Evolutionary conservation across 345 rosid genomes (phyloP), one percentile per base, ranked within the genome.

Genomic region (Sonneratia caseolaris): DNA sequence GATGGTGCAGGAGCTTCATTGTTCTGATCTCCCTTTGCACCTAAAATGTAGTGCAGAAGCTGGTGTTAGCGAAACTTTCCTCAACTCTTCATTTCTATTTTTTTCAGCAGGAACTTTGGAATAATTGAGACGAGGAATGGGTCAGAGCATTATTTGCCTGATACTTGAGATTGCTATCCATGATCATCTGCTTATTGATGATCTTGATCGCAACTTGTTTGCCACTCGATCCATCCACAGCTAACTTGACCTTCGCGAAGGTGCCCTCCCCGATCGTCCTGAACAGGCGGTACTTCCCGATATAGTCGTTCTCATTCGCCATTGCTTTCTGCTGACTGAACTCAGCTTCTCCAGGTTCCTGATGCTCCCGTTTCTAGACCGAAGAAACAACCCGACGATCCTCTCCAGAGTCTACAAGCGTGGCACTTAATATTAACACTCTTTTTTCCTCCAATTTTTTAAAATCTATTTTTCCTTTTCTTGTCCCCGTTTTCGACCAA

Each of bases 161-260:
- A 78, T 76, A 72, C 87, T 88, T 89, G 73, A 93, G 84, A 82
- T 89, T 81, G 78, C 81, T 84, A 65, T 85, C 81, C 79, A 87
- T 59, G 70, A 91, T 91, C 76, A 83, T 80, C 64, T 82, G 74
- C 82, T 89, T 93, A 71, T 91, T 85, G 16, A 93, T 86, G 79
- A 93, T 81, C 81, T 93, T 93, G 81, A 93, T 79, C 2, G 97
- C 97, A 24, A 88, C 89, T 37, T 81, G 56, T 1, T 70, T 81
- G 37, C 86, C 86, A 45, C 70, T 83, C 32, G 86, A 78, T 78
- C 82, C 81, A 76, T 93, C 90, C 15, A 88, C 79, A 16, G 88
- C 97, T 9, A 91, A 82, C 81, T 91, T 93, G 43, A 93, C 98
- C 82, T 93, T 93, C 11, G 98, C 96, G 64, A 89, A 93, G 68